Evolutionary conservation across 2,329 filamentous ascomycete genomes (phyloP).

Genomic region (Raffaelea arxii): DNA sequence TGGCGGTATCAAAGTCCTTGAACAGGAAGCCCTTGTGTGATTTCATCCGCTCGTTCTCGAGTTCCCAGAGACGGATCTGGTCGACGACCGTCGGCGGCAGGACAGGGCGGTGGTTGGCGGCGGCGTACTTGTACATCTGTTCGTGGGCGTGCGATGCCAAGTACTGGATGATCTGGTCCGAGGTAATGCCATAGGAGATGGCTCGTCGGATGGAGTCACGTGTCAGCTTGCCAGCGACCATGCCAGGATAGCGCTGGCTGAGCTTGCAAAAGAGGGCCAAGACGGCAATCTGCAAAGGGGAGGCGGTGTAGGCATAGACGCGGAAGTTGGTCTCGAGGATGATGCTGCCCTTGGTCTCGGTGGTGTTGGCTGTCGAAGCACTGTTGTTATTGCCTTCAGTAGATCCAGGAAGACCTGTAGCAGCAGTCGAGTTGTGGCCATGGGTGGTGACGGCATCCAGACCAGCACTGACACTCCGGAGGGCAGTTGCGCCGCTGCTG

Average conservation of each 20-base stretch:
- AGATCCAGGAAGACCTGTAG: conserved; percentile 1
- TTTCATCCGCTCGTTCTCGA: conserved; percentile 91
- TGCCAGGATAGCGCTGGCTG: conserved; percentile 84
- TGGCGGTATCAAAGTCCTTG: conserved; percentile 67
- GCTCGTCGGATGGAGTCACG: conserved; percentile 81
- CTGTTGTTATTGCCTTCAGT: not conserved
- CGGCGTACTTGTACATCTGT: conserved; percentile 68
- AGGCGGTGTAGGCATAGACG: conserved; percentile 92
- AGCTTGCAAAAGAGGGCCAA: conserved; percentile 83
- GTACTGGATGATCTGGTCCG: conserved; percentile 91
- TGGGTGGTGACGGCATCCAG: conserved; percentile 33
- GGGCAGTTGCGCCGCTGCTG: conserved; percentile 56
- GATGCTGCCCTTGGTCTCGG: conserved; percentile 65
- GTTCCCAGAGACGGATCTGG: conserved; percentile 94
- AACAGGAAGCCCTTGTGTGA: conserved; percentile 78
- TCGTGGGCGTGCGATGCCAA: conserved; percentile 88
- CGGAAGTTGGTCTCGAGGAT: conserved; percentile 98
- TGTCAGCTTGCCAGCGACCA: conserved; percentile 85
- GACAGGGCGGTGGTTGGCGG: conserved; percentile 53
- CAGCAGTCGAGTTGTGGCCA: not conserved
- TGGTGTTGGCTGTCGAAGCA: conserved; percentile 20
- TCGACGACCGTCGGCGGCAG: conserved; percentile 94
- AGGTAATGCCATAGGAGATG: conserved; percentile 83
- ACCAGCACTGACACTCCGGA: conserved; percentile 60
- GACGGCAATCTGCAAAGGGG: conserved; percentile 87